These are phyloP conservation scores for Agaricales sp. DNA, from an alignment of 1,284 basidiomycete genomes.

Conservation along the genomic window DNA sequence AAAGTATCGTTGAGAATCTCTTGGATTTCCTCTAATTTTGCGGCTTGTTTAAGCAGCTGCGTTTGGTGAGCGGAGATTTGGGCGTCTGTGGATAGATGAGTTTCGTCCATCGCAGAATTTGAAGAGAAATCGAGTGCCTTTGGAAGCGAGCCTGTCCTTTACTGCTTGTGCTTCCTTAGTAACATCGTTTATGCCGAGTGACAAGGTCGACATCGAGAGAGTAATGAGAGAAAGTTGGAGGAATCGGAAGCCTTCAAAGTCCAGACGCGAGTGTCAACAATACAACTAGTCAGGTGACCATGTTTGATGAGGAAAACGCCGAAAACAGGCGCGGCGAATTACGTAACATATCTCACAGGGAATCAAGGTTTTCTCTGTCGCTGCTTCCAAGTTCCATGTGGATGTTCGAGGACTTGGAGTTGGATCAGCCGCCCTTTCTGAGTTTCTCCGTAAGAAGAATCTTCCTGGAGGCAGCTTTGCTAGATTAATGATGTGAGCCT, in stretches of 20 bases:
- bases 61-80: constrained; percentile 48
- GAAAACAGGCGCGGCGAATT: too few species aligned
- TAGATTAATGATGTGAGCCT: too few species aligned
- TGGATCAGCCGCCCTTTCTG: too few species aligned
- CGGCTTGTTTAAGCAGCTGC: constrained; percentile 42
- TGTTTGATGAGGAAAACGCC: too few species aligned
- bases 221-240: not conserved
- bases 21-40: constrained; percentile 44
- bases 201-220: constrained; percentile 39
- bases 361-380: too few species aligned
- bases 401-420: too few species aligned
- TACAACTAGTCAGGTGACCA: not conserved
- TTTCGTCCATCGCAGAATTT: not conserved
- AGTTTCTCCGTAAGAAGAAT: too few species aligned
- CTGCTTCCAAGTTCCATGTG: too few species aligned
- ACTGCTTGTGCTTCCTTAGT: constrained; percentile 46
- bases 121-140: constrained; percentile 31
- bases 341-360: too few species aligned
- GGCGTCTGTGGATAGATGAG: constrained; percentile 24
- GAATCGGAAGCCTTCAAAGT: not conserved
- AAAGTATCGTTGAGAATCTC: constrained; percentile 43
- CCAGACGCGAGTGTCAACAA: not conserved
- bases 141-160: constrained; percentile 50
- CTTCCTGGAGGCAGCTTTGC: too few species aligned
- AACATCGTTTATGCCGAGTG: constrained; percentile 48